phyloP scores from a whole-genome alignment of 805 yeast genomes.

The Maudiozyma bulderi region DNA sequence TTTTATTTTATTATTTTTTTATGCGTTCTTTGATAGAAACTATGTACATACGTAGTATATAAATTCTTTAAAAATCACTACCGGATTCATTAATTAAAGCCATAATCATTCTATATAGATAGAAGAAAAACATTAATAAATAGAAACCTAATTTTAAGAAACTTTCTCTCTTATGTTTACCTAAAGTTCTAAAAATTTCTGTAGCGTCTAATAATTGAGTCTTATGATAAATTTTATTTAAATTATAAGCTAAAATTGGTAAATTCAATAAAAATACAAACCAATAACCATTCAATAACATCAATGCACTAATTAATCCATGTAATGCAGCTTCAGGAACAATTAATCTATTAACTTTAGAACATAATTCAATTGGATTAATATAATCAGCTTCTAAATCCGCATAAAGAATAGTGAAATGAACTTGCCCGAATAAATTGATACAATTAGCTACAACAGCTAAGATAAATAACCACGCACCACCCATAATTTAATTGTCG shows the following conservation, averaged over 20 bases:
- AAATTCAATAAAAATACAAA: constrained; percentile 71
- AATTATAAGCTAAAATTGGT: constrained; percentile 79
- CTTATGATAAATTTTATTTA: constrained; percentile 66
- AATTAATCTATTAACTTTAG: constrained; percentile 79
- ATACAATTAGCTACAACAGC: constrained; percentile 81
- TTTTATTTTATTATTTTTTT: background rate
- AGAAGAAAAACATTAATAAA: constrained; percentile 85
- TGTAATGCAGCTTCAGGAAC: constrained; percentile 86
- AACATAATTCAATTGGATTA: constrained; percentile 94
- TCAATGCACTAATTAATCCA: constrained; percentile 55
- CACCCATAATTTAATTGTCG: constrained; percentile 4
- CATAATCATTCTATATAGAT: constrained; percentile 92
- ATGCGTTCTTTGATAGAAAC: background rate
- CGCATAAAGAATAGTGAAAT: constrained; percentile 89
- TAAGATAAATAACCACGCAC: constrained; percentile 40
- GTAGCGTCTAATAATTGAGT: constrained; percentile 91
- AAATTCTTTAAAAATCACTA: constrained; percentile 2
- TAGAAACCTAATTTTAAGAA: constrained; percentile 87
- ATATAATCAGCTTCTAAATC: constrained; percentile 94
- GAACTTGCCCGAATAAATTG: constrained; percentile 84
- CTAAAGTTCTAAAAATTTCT: constrained; percentile 88
- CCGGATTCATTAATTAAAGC: constrained; percentile 59
- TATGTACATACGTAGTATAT: background rate
- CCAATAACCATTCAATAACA: constrained; percentile 88
- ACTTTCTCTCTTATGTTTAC: constrained; percentile 86